These are phyloP conservation scores for Pichia sp. DNA, from an alignment of 1,139 yeast genomes.

Conservation along the genomic window DNA sequence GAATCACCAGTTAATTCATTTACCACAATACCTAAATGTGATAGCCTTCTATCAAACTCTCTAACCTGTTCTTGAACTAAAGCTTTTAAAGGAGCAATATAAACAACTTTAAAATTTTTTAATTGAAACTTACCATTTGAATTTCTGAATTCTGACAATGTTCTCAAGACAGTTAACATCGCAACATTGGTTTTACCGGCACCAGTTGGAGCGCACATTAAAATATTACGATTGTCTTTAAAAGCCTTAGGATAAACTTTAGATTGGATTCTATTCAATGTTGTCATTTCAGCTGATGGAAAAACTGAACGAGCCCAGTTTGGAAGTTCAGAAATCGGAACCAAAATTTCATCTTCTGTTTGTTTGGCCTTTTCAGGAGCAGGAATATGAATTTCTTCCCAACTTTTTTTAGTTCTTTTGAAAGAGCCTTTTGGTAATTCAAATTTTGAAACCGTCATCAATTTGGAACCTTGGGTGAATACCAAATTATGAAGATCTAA, in stretches of 20 bases:
- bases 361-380: constrained; percentile 46
- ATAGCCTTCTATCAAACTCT: constrained; percentile 70
- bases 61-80: constrained; percentile 93
- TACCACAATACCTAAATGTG: constrained; percentile 63
- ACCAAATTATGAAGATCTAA: constrained; percentile 59
- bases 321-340: constrained; percentile 62
- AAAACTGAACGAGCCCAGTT: constrained; percentile 78
- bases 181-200: constrained; percentile 99
- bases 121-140: constrained; percentile 45
- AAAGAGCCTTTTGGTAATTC: constrained; percentile 78
- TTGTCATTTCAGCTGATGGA: constrained; percentile 56
- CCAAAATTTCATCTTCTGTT: constrained; percentile 44
- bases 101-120: constrained; percentile 68
- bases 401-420: constrained; percentile 63
- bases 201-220: constrained; percentile 97
- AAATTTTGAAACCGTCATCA: constrained; percentile 62
- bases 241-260: constrained; percentile 76
- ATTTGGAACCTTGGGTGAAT: constrained; percentile 68
- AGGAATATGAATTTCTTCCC: constrained; percentile 88
- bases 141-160: constrained; percentile 50
- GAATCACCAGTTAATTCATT: constrained; percentile 92
- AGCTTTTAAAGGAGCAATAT: constrained; percentile 92
- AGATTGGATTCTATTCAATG: constrained; percentile 80
- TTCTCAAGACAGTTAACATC: constrained; percentile 63
- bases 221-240: constrained; percentile 58